Conservation (phyloP, 2,329 filamentous ascomycete genomes). For the Botrytis fabae region DNA sequence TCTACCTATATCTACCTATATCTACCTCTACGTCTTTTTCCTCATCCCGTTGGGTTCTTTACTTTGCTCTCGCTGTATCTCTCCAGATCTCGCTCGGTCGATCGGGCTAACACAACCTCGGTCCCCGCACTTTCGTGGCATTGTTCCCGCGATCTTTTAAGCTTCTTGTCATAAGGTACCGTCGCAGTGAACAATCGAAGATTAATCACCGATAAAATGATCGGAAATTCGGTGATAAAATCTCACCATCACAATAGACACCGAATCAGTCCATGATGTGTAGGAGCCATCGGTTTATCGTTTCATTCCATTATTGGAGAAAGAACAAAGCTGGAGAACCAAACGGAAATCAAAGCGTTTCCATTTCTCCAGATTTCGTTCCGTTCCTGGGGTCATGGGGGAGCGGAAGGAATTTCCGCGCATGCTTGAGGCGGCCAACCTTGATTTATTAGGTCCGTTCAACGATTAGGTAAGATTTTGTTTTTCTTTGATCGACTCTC, state of each 20-base stretch:
- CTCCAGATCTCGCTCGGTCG: neutral
- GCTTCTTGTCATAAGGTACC: neutral
- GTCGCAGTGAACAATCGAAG: too few species aligned
- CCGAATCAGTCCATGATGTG: neutral
- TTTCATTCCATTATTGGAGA: neutral
- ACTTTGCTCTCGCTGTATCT: neutral
- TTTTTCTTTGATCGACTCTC: neutral
- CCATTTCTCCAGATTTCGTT: constrained; percentile 1
- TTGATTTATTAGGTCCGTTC: neutral
- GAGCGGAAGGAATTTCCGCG: constrained; percentile 8
- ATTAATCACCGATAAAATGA: neutral
- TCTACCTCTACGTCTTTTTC: neutral
- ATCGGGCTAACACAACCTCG: neutral
- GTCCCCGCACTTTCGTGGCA: neutral
- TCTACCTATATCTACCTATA: too few species aligned
- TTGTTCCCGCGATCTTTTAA: neutral
- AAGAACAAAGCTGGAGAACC: neutral
- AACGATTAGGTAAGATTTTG: neutral
- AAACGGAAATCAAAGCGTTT: neutral
- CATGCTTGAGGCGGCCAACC: neutral
- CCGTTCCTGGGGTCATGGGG: neutral
- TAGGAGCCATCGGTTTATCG: neutral
- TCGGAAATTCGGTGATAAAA: neutral
- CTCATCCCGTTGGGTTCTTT: neutral
- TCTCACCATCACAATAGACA: neutral